phyloP scores from a whole-genome alignment of 495 filamentous ascomycete species.

The Geoglossum glabrum region DNA sequence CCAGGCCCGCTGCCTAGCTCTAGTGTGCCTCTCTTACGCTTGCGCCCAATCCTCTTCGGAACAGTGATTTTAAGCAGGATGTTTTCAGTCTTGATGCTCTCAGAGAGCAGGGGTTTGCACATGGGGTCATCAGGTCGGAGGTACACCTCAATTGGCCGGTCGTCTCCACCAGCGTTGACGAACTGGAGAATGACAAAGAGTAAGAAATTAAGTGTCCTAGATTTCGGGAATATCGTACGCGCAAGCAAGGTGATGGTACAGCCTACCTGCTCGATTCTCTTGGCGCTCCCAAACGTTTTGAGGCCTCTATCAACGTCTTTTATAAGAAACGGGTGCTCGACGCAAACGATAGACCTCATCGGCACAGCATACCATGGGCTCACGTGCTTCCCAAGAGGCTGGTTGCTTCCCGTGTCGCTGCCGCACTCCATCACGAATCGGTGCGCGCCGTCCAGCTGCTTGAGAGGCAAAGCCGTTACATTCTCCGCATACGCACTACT shows the following conservation, averaged over 20 bases:
- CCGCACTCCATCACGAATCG: background rate
- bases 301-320: conserved; percentile 66
- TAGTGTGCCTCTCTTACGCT: conserved; percentile 51
- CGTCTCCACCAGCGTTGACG: background rate
- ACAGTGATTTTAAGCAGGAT: conserved; percentile 71
- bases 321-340: conserved; percentile 80
- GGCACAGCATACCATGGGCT: conserved; percentile 42
- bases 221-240: background rate
- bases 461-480: background rate
- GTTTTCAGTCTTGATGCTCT: conserved; percentile 50
- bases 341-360: conserved; percentile 39
- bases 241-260: background rate
- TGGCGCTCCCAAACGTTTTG: conserved; percentile 49
- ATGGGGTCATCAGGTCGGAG: conserved; percentile 61
- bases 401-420: background rate
- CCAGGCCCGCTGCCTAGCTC: conserved; percentile 21
- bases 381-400: background rate
- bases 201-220: background rate
- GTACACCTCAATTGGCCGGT: conserved; percentile 34
- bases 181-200: background rate
- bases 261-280: conserved; percentile 40
- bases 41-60: conserved; percentile 69
- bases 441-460: background rate
- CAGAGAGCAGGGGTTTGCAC: conserved; percentile 52
- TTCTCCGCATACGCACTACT: too few species aligned